Conservation (phyloP, 306 rosid genomes). For the Inga oerstediana region DNA sequence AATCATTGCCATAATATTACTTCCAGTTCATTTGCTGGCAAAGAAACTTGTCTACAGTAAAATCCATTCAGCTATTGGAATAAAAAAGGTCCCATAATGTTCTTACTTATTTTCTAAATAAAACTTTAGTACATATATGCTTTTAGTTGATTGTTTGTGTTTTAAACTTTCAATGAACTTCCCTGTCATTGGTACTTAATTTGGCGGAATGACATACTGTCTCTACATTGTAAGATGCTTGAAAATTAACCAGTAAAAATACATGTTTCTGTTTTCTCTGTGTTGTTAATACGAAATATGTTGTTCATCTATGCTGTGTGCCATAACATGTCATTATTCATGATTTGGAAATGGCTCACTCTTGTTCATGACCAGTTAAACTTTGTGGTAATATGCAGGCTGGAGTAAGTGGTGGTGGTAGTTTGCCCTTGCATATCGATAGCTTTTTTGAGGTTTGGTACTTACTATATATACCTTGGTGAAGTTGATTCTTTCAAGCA, state of each 20-base stretch:
- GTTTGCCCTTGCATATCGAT: constrained; percentile 78
- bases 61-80: constrained; percentile 80
- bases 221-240: constrained; percentile 6
- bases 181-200: not conserved
- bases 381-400: constrained; percentile 66
- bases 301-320: constrained; percentile 15
- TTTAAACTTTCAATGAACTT: not conserved
- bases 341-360: constrained; percentile 27
- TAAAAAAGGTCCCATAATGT: constrained; percentile 58
- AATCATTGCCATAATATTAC: constrained; percentile 58
- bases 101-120: constrained; percentile 3
- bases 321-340: constrained; percentile 14
- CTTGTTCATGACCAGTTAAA: constrained; percentile 34
- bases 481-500: not conserved
- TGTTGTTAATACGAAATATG: not conserved
- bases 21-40: constrained; percentile 83
- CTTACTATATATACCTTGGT: constrained; percentile 23
- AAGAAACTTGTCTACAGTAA: constrained; percentile 73
- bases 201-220: constrained; percentile 22
- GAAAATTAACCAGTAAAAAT: not conserved
- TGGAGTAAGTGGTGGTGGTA: constrained; percentile 94
- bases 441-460: constrained; percentile 83
- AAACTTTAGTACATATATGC: not conserved
- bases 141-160: constrained; percentile 13
- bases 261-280: not conserved